These are phyloP conservation scores for Carnegiea gigantea DNA, from an alignment of 179 eudicot genomes.

Conservation along the genomic window DNA sequence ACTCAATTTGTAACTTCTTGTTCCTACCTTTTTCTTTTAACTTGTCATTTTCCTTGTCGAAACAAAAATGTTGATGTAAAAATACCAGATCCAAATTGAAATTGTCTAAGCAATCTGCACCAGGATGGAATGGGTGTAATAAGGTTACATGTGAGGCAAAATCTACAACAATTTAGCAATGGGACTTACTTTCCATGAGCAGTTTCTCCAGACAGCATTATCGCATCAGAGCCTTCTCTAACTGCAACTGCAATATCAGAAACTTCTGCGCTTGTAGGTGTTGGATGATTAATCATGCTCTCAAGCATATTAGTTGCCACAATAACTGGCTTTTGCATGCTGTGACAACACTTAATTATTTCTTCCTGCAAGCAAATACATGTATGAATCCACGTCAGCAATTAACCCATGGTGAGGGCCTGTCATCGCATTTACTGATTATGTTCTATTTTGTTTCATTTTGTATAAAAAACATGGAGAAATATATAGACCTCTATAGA, in stretches of 20 bases:
- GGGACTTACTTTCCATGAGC: conserved; percentile 96
- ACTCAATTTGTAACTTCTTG: not conserved
- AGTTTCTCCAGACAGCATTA: conserved; percentile 99
- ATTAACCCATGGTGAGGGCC: conserved; percentile 1
- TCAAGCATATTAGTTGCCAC: conserved; percentile 99
- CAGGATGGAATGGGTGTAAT: too few relatives aligned
- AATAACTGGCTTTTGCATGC: conserved; percentile 93
- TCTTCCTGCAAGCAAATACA: conserved; percentile 60
- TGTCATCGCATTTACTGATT: not conserved
- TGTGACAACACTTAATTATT: conserved; percentile 80
- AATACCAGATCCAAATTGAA: not conserved
- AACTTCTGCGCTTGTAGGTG: conserved; percentile 99
- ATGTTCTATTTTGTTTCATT: not conserved
- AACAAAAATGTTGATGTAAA: not conserved
- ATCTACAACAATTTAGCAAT: conserved; percentile 18
- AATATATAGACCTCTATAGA: not conserved
- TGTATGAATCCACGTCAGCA: not conserved
- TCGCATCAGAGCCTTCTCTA: conserved; percentile 92
- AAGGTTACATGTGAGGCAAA: not conserved
- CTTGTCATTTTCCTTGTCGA: too few relatives aligned
- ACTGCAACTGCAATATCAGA: conserved; percentile 99
- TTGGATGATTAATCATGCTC: conserved; percentile 94
- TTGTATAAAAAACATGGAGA: not conserved
- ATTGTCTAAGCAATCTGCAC: not conserved
- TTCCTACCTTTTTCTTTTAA: too few relatives aligned